phyloP scores from a whole-genome alignment of 768 basidiomycete genomes.

The Russula sp. region DNA sequence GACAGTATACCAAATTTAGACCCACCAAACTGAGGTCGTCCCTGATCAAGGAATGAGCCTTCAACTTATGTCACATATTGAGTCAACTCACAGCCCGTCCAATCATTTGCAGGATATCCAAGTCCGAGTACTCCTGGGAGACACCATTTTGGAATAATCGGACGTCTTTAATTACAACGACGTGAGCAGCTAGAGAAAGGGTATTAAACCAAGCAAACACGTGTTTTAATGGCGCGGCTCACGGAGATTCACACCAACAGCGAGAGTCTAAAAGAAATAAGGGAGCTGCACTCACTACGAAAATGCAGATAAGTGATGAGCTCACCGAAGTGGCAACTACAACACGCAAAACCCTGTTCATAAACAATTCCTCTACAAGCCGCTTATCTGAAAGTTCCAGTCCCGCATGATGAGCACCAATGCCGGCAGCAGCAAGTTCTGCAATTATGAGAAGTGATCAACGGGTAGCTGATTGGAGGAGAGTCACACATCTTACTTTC shows the following conservation, averaged over 20 bases:
- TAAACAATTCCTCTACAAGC: constrained; percentile 64
- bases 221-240: constrained; percentile 25
- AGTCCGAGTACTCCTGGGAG: constrained; percentile 78
- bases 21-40: constrained; percentile 84
- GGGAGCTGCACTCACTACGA: constrained; percentile 3
- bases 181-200: constrained; percentile 64
- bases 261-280: constrained; percentile 59
- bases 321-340: constrained; percentile 80
- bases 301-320: constrained; percentile 2
- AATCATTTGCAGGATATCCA: constrained; percentile 95
- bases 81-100: constrained; percentile 68
- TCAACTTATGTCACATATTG: not conserved
- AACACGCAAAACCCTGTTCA: constrained; percentile 54
- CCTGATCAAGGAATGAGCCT: constrained; percentile 35
- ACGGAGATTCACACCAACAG: constrained; percentile 96
- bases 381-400: constrained; percentile 65
- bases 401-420: constrained; percentile 92
- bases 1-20: not conserved
- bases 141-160: constrained; percentile 64
- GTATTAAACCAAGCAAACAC: not conserved
- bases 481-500: constrained; percentile 36
- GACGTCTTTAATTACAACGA: constrained; percentile 90
- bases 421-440: constrained; percentile 65
- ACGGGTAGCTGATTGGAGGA: too few relatives aligned
- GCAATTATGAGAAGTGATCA: not conserved